phyloP scores from a whole-genome alignment of 805 yeast genomes.

The Monosporozyma yasuniensis region DNA sequence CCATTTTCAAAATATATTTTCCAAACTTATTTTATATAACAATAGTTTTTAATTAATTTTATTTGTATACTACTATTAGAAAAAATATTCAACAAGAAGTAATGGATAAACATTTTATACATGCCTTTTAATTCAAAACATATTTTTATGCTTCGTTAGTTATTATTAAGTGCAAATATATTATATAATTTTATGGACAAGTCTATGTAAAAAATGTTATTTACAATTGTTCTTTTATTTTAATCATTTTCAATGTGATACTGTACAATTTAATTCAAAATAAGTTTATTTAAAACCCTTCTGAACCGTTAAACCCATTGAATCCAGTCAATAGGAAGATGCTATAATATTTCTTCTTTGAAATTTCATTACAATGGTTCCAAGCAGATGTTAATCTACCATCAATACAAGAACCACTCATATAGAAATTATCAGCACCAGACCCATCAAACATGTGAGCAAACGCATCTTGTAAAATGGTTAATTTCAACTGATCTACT shows the following conservation, averaged over 20 bases:
- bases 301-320: constrained; percentile 65
- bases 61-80: not conserved
- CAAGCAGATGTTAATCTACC: constrained; percentile 75
- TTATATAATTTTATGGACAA: not conserved
- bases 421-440: constrained; percentile 76
- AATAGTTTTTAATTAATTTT: not conserved
- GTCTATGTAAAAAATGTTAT: not conserved
- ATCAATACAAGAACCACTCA: constrained; percentile 79
- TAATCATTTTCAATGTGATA: not conserved
- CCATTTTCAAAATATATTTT: not conserved
- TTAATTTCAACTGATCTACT: constrained; percentile 42
- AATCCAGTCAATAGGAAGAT: constrained; percentile 61
- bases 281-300: constrained; percentile 38
- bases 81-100: not conserved
- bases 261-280: not conserved
- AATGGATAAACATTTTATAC: not conserved
- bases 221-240: not conserved
- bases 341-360: constrained; percentile 54
- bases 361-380: constrained; percentile 69
- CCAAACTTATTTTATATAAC: not conserved
- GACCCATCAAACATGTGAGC: constrained; percentile 59
- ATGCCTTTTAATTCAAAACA: too few species aligned
- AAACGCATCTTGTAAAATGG: constrained; percentile 34
- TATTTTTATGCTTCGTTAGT: not conserved
- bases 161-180: not conserved